These are phyloP conservation scores for Zygosaccharomyces sapae DNA, from an alignment of 1,139 yeast genomes.

Conservation along the genomic window DNA sequence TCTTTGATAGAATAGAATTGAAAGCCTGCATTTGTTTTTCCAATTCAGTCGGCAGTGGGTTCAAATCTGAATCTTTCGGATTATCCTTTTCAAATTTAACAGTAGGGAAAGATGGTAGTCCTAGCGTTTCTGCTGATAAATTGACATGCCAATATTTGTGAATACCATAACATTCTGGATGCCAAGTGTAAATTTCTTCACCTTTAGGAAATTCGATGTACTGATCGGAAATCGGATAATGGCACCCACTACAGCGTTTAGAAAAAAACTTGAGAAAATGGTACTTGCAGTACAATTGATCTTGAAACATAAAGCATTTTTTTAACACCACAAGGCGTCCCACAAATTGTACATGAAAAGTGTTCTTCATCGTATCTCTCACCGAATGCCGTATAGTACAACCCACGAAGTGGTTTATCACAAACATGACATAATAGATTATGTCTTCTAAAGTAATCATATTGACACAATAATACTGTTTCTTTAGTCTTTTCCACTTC, in stretches of 20 bases:
- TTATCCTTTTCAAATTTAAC: constrained; percentile 30
- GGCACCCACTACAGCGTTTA: constrained; percentile 89
- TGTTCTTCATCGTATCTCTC: constrained; percentile 93
- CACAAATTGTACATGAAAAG: constrained; percentile 86
- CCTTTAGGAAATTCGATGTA: constrained; percentile 90
- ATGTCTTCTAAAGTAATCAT: constrained; percentile 81
- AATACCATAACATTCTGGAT: constrained; percentile 98
- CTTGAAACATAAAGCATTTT: constrained; percentile 92
- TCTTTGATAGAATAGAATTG: constrained; percentile 65
- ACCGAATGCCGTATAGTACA: constrained; percentile 91
- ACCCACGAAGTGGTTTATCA: constrained; percentile 80
- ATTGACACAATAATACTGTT: constrained; percentile 82
- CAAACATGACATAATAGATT: constrained; percentile 82
- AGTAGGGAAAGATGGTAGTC: constrained; percentile 43
- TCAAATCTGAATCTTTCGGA: constrained; percentile 16
- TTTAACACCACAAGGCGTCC: constrained; percentile 81
- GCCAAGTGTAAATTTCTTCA: constrained; percentile 97
- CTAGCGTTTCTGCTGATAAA: constrained; percentile 61
- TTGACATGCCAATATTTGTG: constrained; percentile 95
- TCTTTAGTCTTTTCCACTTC: constrained; percentile 41
- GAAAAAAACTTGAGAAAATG: constrained; percentile 86
- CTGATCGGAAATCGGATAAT: constrained; percentile 85
- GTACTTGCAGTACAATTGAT: constrained; percentile 80
- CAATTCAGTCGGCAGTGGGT: constrained; percentile 51
- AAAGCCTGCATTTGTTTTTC: constrained; percentile 53